A percentile compares a stretch with the other conserved stretches of the same genome.
phyloP scores from a whole-genome alignment of 805 yeast genomes.

The Pichia occidentalis region DNA sequence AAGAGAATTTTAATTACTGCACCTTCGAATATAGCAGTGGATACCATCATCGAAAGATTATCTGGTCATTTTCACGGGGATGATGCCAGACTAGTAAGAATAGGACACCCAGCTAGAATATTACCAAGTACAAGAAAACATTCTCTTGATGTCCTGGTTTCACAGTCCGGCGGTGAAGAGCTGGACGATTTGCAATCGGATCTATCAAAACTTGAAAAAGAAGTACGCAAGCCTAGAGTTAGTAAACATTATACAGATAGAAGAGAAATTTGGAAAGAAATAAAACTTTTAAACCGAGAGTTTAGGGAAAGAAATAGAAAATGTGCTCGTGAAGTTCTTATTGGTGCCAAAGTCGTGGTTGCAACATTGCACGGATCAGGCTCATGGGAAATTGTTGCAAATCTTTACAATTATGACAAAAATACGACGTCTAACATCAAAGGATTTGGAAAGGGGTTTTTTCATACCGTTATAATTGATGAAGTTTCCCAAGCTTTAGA shows the following conservation, averaged over 20 bases:
- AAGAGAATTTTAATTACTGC: conserved; percentile 77
- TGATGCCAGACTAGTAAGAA: conserved; percentile 49
- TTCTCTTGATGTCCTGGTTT: conserved; percentile 68
- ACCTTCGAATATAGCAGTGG: conserved; percentile 89
- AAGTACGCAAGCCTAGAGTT: conserved; percentile 46
- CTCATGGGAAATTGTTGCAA: conserved; percentile 54
- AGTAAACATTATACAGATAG: conserved; percentile 49
- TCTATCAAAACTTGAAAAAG: conserved; percentile 10
- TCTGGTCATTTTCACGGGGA: conserved; percentile 29
- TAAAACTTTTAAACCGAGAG: conserved; percentile 66
- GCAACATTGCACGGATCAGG: conserved; percentile 89
- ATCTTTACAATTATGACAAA: conserved; percentile 30
- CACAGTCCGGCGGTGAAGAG: conserved; percentile 50
- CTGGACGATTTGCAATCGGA: conserved; percentile 40
- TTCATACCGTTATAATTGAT: conserved; percentile 82
- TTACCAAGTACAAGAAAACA: conserved; percentile 55
- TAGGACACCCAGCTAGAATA: conserved; percentile 92
- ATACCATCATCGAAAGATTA: conserved; percentile 79
- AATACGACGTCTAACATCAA: neutral
- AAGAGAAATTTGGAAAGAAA: conserved; percentile 57
- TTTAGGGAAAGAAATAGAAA: conserved; percentile 58
- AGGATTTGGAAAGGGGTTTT: conserved; percentile 28
- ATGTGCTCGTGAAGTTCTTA: conserved; percentile 50
- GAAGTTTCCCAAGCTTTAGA: conserved; percentile 93
- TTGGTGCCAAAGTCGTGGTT: conserved; percentile 61